Evolutionary conservation across 768 basidiomycete genomes (phyloP), one percentile per base, ranked within the genome.

Genomic region (Psilocybe cubensis): DNA sequence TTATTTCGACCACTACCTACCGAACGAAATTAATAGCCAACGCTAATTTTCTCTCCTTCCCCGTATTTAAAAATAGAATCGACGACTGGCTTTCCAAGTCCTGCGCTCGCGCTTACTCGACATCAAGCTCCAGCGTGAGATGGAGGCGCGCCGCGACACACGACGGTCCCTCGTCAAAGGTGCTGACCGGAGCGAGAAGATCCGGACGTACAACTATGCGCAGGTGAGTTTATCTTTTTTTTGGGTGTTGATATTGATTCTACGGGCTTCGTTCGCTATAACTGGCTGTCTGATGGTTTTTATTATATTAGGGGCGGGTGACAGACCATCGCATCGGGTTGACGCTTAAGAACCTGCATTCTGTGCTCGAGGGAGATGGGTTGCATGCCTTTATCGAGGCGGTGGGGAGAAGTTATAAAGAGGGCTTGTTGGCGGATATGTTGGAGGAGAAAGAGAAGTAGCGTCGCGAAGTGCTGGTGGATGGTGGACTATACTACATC

Each of bases 141-240:
- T 89, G 42, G 83, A 84, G 4, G 82, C 85, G 55, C 84, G 87
- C 5, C 86, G 94, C 18, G 84, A 84, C 0, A 81, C 82, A 3
- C 80, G 94, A 11, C 79, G 85, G 29, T 87, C 76, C 59, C 86
- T 98, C 43, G 88, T 98, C 8, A 84, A 85, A 41, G 86, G 88
- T 0, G 88, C 87, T 1, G 94, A 96, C 67, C 78, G 97, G 20
- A 93, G 92, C 63, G 95, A 98, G 67, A 98, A 98, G 70, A 91
- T 98, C 56, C 78, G 97, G 59, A 98, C 97, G 3, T 98, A 98
- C 72, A 98, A 97, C 66, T 96, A 88, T 70, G 84, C 93, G 1
- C 94, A 95, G 79, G 93, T 83, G 47, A 9, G 75, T 57, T 25
- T 33, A n/a, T 11, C 46, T 40, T 20, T 43, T 33, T 40, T 24